Evolutionary conservation across 192 early-diverging fungal genomes (phyloP).

Genomic region (Entomortierella beljakovae): DNA sequence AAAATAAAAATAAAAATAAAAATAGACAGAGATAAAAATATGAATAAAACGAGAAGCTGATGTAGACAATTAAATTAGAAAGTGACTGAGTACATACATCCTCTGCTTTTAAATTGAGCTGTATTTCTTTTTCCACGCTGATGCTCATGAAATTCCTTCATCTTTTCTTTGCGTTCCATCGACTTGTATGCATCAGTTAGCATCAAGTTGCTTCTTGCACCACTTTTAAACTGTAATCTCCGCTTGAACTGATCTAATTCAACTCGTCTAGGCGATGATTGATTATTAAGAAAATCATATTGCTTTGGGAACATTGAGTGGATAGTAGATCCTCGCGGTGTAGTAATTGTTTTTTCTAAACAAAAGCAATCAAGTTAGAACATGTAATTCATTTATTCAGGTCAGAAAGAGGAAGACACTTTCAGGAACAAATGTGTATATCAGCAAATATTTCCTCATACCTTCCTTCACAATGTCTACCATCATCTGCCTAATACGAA

Average conservation of each 20-base stretch:
- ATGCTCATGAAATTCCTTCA: slow-evolving; percentile 25
- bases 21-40: not conserved
- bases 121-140: slow-evolving; percentile 37
- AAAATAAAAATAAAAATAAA: not conserved
- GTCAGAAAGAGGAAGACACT: not conserved
- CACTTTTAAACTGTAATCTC: slow-evolving; percentile 44
- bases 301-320: slow-evolving; percentile 24
- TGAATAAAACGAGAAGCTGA: not conserved
- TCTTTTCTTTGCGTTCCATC: slow-evolving; percentile 30
- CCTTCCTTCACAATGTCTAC: slow-evolving; percentile 17
- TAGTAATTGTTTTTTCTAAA: slow-evolving; percentile 33
- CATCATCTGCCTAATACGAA: slow-evolving; percentile 23
- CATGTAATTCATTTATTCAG: not conserved
- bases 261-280: slow-evolving; percentile 13
- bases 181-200: slow-evolving; percentile 29
- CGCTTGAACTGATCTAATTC: slow-evolving; percentile 47
- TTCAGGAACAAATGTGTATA: not conserved
- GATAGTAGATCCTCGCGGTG: slow-evolving; percentile 43
- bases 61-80: not conserved
- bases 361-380: too few relatives aligned
- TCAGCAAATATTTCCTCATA: not conserved
- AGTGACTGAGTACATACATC: slow-evolving; percentile 22
- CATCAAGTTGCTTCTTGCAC: slow-evolving; percentile 28
- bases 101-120: slow-evolving; percentile 42
- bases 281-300: slow-evolving; percentile 6